These are phyloP conservation scores for Colletotrichum sp. DNA, from an alignment of 2,329 filamentous ascomycete species.

Conservation along the genomic window DNA sequence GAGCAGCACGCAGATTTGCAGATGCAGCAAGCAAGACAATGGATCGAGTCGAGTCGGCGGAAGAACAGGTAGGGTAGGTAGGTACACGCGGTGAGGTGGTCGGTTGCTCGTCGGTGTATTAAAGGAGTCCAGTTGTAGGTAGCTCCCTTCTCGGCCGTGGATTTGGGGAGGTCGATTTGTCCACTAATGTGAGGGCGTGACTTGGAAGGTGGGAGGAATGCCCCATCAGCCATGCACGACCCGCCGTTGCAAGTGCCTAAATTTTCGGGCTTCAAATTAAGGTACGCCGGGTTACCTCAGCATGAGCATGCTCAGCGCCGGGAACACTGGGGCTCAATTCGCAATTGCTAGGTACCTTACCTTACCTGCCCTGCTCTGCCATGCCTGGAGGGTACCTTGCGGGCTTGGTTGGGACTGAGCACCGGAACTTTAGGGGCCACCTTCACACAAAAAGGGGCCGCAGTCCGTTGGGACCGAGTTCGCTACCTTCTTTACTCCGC, in stretches of 20 bases:
- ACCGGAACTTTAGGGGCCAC: background rate
- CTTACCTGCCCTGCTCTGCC: background rate
- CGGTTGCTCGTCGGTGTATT: slow-evolving; percentile 1
- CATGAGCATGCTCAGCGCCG: slow-evolving; percentile 3
- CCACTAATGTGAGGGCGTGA: slow-evolving; percentile 21
- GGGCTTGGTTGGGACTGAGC: background rate
- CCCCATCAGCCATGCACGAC: slow-evolving; percentile 12
- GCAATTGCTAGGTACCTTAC: background rate
- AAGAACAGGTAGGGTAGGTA: background rate
- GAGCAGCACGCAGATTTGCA: slow-evolving; percentile 9
- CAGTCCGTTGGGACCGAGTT: background rate
- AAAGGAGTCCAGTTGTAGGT: background rate
- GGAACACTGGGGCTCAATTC: background rate
- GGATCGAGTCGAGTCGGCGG: background rate
- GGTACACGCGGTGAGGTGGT: background rate
- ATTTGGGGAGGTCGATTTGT: slow-evolving; percentile 15
- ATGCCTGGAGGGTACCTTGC: background rate
- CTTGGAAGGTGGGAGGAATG: slow-evolving; percentile 21
- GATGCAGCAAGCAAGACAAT: slow-evolving; percentile 3
- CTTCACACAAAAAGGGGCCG: background rate
- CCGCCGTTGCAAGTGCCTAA: slow-evolving; percentile 18
- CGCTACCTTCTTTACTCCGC: background rate
- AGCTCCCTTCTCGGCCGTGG: slow-evolving; percentile 12
- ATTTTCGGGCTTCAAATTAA: slow-evolving; percentile 16
- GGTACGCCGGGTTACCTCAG: slow-evolving; percentile 14